Conservation (phyloP, 2,329 filamentous ascomycete species). For the Penicillium paneum region DNA sequence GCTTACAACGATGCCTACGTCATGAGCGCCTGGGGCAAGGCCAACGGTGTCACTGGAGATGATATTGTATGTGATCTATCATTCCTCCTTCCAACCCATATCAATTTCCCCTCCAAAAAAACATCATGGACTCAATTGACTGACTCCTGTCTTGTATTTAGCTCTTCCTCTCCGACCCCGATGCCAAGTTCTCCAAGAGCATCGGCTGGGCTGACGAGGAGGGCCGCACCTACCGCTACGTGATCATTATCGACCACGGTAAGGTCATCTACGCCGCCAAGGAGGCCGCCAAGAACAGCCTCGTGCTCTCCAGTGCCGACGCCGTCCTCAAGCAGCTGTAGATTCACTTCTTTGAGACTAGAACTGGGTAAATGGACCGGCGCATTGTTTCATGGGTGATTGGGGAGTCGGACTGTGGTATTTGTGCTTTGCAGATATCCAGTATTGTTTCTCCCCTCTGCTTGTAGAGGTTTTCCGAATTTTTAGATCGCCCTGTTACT, state of each 20-base stretch:
- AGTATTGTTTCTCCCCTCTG: constrained; percentile 1
- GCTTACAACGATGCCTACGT: constrained; percentile 83
- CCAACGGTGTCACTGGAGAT: constrained; percentile 72
- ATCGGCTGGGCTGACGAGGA: constrained; percentile 71
- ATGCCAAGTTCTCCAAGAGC: constrained; percentile 70
- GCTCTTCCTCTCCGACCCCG: constrained; percentile 74
- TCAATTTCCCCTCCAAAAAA: background rate
- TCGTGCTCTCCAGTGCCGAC: constrained; percentile 48
- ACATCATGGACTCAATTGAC: background rate
- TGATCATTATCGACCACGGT: constrained; percentile 76
- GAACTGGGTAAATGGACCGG: constrained; percentile 14
- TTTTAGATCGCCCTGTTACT: constrained; percentile 10
- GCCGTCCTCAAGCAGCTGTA: constrained; percentile 50
- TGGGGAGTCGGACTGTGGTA: background rate
- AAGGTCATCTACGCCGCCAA: constrained; percentile 78
- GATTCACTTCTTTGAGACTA: constrained; percentile 9
- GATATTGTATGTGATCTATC: constrained; percentile 53
- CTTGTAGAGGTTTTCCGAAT: constrained; percentile 7
- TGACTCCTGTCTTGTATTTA: constrained; percentile 25
- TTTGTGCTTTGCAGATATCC: background rate
- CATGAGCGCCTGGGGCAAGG: constrained; percentile 88
- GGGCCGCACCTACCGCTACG: constrained; percentile 74
- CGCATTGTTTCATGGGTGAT: constrained; percentile 12
- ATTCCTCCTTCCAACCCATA: background rate
- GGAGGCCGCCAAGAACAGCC: constrained; percentile 52